A percentile compares a stretch with the other conserved stretches of the same genome.
These are phyloP conservation scores for Vigna hirtella DNA, from an alignment of 306 rosid species.

Conservation along the genomic window DNA sequence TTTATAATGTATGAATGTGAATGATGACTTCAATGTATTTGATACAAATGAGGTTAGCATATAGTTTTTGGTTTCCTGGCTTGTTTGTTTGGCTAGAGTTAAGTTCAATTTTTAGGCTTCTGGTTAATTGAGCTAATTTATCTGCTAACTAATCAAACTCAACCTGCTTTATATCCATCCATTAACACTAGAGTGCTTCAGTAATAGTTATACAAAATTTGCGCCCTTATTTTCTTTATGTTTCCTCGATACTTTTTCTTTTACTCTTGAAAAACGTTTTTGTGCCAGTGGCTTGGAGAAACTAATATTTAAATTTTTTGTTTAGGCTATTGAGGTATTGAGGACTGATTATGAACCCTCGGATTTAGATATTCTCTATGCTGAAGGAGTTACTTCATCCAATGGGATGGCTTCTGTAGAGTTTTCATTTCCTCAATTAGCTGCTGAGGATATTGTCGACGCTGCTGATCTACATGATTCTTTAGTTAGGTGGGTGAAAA, in stretches of 20 bases:
- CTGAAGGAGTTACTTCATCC: slow-evolving; percentile 95
- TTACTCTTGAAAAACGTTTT: slow-evolving; percentile 18
- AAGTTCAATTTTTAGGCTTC: slow-evolving; percentile 25
- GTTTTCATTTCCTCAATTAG: slow-evolving; percentile 85
- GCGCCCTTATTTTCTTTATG: slow-evolving; percentile 20
- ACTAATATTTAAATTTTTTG: slow-evolving; percentile 43
- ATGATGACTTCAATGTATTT: neutral
- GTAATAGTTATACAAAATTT: slow-evolving; percentile 30
- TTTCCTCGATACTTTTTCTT: slow-evolving; percentile 17
- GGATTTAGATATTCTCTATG: slow-evolving; percentile 88
- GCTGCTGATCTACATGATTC: slow-evolving; percentile 70
- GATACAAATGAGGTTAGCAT: slow-evolving; percentile 4
- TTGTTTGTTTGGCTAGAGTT: slow-evolving; percentile 15
- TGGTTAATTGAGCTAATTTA: slow-evolving; percentile 17
- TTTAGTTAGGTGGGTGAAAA: slow-evolving; percentile 65
- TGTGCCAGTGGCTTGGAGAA: slow-evolving; percentile 41
- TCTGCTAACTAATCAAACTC: slow-evolving; percentile 18
- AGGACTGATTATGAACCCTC: slow-evolving; percentile 91
- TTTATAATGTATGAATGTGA: neutral
- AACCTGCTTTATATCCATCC: slow-evolving; percentile 31
- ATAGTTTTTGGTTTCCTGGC: slow-evolving; percentile 21
- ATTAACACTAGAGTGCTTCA: slow-evolving; percentile 14
- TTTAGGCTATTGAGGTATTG: slow-evolving; percentile 85
- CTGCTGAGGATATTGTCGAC: slow-evolving; percentile 64
- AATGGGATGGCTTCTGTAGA: slow-evolving; percentile 95